Percentiles rank a stretch among this genome's conserved stretches.
Evolutionary conservation across 2,329 filamentous ascomycete species (phyloP).

Genomic region (Penicillium sp.): DNA sequence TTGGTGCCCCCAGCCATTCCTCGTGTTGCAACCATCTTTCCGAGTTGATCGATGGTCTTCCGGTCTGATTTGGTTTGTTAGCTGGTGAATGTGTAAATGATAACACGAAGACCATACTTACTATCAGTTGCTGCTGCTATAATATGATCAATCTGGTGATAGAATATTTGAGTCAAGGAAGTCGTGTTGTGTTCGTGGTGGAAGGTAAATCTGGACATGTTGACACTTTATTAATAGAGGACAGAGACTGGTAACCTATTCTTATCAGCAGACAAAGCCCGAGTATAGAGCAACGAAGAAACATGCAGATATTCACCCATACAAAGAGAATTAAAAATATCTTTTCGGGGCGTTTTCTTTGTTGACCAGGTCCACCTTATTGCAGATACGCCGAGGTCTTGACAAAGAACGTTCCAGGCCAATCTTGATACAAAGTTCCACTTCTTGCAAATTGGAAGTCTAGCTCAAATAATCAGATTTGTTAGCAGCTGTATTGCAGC

Average conservation of each 20-base stretch:
- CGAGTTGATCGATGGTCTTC: neutral
- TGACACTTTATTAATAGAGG: neutral
- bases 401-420: neutral
- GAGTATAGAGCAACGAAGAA: neutral
- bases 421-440: neutral
- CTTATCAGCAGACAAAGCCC: neutral
- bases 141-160: neutral
- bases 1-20: neutral
- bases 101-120: neutral
- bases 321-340: slow-evolving; percentile 4
- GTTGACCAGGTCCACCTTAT: neutral
- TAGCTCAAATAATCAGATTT: neutral
- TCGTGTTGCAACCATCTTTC: neutral
- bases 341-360: neutral
- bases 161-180: neutral
- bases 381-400: neutral
- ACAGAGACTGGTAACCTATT: neutral
- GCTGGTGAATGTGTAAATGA: neutral
- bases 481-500: neutral
- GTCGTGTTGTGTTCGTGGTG: neutral
- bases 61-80: neutral
- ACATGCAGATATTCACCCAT: too few species aligned
- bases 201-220: neutral
- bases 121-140: neutral
- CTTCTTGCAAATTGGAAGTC: neutral